A percentile compares a stretch with the other conserved stretches of the same genome.
These are phyloP conservation scores for Arthonia radiata DNA, from an alignment of 495 filamentous ascomycete species.

Conservation along the genomic window DNA sequence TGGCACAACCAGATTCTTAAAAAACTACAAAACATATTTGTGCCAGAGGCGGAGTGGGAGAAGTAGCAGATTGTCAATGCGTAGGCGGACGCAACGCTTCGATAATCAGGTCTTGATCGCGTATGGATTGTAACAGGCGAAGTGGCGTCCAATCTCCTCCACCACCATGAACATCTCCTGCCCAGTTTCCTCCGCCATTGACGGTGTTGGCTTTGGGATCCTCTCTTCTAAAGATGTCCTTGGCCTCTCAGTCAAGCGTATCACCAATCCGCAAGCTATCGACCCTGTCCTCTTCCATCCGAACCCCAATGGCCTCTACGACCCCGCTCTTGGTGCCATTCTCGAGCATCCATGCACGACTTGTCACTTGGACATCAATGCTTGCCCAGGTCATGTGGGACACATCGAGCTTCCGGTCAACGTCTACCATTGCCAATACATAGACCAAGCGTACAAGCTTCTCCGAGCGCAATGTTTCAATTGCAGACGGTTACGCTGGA, in stretches of 20 bases:
- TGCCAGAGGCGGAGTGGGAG: no score
- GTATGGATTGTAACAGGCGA: no score
- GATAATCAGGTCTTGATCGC: no score
- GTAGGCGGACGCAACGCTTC: no score
- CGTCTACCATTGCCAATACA: conserved; percentile 80
- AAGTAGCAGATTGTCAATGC: no score
- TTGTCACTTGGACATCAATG: conserved; percentile 50
- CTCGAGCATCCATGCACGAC: conserved; percentile 62
- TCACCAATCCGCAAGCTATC: conserved; percentile 73
- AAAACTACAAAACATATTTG: no score
- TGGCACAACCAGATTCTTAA: no score
- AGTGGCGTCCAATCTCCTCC: no score
- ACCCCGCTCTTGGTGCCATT: conserved; percentile 80
- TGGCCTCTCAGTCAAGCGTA: conserved; percentile 71
- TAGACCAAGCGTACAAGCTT: conserved; percentile 68
- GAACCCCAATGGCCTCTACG: conserved; percentile 72
- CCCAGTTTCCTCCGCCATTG: conserved; percentile 62
- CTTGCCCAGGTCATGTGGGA: conserved; percentile 79
- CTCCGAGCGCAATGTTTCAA: conserved; percentile 71
- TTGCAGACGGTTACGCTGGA: conserved; percentile 60
- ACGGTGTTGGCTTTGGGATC: conserved; percentile 71
- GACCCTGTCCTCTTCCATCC: conserved; percentile 71
- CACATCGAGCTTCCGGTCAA: conserved; percentile 86
- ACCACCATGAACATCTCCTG: conserved; percentile 56
- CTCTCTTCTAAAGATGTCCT: conserved; percentile 61